Conservation (phyloP, 192 early-diverging fungal genomes). For the Hyaloraphidium curvatum region DNA sequence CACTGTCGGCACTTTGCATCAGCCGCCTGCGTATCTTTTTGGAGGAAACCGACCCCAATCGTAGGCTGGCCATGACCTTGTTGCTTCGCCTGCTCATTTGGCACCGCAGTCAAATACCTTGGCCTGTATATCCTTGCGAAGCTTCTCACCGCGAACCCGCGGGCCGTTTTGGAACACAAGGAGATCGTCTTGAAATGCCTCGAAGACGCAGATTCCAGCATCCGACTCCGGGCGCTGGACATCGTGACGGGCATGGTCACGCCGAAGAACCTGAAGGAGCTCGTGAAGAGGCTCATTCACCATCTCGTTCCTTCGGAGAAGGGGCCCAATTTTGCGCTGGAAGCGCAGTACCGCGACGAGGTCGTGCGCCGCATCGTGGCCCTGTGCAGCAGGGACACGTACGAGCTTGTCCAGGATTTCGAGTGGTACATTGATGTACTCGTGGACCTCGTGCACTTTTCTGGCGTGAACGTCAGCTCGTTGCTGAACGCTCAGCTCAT, state of each 20-base stretch:
- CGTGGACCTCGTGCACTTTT: conserved; percentile 51
- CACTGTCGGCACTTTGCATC: conserved; percentile 62
- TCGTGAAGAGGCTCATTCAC: conserved; percentile 63
- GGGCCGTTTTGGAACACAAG: conserved; percentile 58
- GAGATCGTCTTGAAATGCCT: conserved; percentile 72
- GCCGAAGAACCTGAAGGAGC: conserved; percentile 53
- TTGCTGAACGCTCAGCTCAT: conserved; percentile 54
- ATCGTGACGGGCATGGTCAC: conserved; percentile 69
- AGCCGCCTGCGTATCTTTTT: conserved; percentile 62
- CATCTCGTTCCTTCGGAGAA: conserved; percentile 34
- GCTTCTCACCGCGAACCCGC: conserved; percentile 66
- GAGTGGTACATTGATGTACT: conserved; percentile 87
- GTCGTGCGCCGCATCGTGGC: conserved; percentile 64
- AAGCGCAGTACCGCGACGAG: conserved; percentile 47
- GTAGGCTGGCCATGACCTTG: conserved; percentile 23
- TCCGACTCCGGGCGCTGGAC: conserved; percentile 74
- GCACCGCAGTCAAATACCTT: conserved; percentile 71
- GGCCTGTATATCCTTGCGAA: conserved; percentile 71
- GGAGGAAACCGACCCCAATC: conserved; percentile 77
- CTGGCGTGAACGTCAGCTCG: conserved; percentile 55
- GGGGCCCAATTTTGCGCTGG: conserved; percentile 1
- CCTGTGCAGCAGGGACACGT: conserved; percentile 70
- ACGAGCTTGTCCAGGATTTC: conserved; percentile 69
- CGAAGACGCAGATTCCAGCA: conserved; percentile 80
- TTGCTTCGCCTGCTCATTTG: not conserved